These are phyloP conservation scores for Agaricus blazei DNA, from an alignment of 768 basidiomycete genomes.

Conservation along the genomic window DNA sequence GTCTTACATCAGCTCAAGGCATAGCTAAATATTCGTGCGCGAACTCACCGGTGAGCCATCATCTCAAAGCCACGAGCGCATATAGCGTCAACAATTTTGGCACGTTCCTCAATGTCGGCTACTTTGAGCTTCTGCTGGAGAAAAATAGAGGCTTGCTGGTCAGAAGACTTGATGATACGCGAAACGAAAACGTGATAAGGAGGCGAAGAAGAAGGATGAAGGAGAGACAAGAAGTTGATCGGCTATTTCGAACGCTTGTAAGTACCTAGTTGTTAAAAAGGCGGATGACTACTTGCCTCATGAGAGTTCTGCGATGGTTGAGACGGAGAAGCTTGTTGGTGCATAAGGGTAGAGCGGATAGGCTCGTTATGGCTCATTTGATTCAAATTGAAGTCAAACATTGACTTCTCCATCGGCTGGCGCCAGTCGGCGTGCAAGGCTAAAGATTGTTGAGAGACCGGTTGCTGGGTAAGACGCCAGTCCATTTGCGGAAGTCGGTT, in stretches of 20 bases:
- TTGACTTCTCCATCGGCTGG: slow-evolving; percentile 28
- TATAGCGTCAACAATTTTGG: slow-evolving; percentile 84
- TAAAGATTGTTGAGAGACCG: slow-evolving; percentile 22
- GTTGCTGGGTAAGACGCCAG: slow-evolving; percentile 31
- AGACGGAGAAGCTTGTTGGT: slow-evolving; percentile 22
- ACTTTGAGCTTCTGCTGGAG: slow-evolving; percentile 89
- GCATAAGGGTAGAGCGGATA: slow-evolving; percentile 23
- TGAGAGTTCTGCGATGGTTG: slow-evolving; percentile 26
- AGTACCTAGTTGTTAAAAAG: slow-evolving; percentile 13
- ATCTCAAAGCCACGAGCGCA: slow-evolving; percentile 82
- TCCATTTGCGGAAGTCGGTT: slow-evolving; percentile 25
- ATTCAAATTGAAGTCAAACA: slow-evolving; percentile 23
- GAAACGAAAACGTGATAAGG: slow-evolving; percentile 79
- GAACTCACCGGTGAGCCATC: slow-evolving; percentile 78
- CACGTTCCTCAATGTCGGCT: slow-evolving; percentile 69
- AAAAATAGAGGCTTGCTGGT: slow-evolving; percentile 89
- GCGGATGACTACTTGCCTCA: slow-evolving; percentile 42
- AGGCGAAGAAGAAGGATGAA: slow-evolving; percentile 82
- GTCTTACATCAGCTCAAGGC: slow-evolving; percentile 2
- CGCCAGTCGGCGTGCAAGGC: slow-evolving; percentile 38
- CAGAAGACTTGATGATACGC: slow-evolving; percentile 84
- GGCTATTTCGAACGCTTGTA: slow-evolving; percentile 44
- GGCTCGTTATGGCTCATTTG: slow-evolving; percentile 20
- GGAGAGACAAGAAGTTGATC: slow-evolving; percentile 82
- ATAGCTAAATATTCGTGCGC: slow-evolving; percentile 1